Base-by-base conservation (phyloP, 176 grass and related monocot genomes). In the Hordeum vulgare region DNA sequence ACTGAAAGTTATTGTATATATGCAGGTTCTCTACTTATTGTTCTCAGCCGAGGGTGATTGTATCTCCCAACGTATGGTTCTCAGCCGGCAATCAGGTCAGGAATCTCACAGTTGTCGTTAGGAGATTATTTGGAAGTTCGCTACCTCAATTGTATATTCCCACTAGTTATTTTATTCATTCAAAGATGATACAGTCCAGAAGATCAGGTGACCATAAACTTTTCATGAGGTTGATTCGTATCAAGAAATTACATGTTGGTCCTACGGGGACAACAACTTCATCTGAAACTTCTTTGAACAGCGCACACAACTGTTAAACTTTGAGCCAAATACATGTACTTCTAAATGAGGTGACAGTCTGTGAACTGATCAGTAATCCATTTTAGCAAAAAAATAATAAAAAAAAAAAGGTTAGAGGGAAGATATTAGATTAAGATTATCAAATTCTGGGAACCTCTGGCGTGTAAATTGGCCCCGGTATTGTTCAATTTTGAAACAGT, bases 321-420 rank as follows among this genome's bases (percentile, higher is more conserved):
- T 60, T 56, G 40, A 71, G 67, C 68, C 11, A 60, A 73, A 27
- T 60, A 82, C 9, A 82, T n/a, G n/a, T n/a, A 4, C 53, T 74
- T 20, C 8, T 51, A 51, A 47, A 51, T 49, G 42, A 73, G n/a
- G 45, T 29, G 47, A 29, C 18, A 51, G 14, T 74, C 14, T 18
- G 42, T 74, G 71, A 51, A 74, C 25, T 74, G 68, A 82, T 9
- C 47, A 75, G n/a, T 36, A 21, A 21, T 27, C 21, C 9, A 39
- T 84, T 84, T 66, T 29, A 31, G 36, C 33, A 36, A 85, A 78
- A 36, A 85, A 78, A 85, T 4, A 63, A 75, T 49, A 24, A 17
- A 25, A 69, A 49, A 62, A 9, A 3, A 64, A 76, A 41, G 9
- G 29, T 29, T n/a, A 77, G 18, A 42, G 11, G 27, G 54, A 90